Conservation (phyloP, 352 stramenopile genomes). For the Phytophthora hibernalis region DNA sequence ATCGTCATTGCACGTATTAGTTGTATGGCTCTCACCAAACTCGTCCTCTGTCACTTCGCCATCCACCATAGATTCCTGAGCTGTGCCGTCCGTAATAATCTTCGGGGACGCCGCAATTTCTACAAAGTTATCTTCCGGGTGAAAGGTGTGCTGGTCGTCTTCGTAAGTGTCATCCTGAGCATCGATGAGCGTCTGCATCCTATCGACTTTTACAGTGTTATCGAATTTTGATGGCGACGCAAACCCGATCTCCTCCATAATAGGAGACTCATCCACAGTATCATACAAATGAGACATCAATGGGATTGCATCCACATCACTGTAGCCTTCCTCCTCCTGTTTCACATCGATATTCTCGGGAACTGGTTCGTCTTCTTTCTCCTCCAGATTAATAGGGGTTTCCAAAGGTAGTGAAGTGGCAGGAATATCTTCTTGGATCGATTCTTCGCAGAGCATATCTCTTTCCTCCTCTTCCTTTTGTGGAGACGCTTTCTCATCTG, state of each 20-base stretch:
- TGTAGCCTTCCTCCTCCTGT: slow-evolving; percentile 15
- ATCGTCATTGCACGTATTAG: not conserved
- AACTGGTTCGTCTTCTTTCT: slow-evolving; percentile 33
- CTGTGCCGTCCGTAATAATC: not conserved
- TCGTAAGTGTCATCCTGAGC: slow-evolving; percentile 30
- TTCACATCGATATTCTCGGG: slow-evolving; percentile 30
- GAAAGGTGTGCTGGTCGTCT: slow-evolving; percentile 30
- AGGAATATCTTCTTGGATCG: slow-evolving; percentile 38
- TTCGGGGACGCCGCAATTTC: slow-evolving; percentile 9
- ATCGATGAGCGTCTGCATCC: not conserved
- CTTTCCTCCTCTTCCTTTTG: slow-evolving; percentile 23
- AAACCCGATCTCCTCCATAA: slow-evolving; percentile 35
- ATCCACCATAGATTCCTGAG: not conserved
- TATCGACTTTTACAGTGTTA: not conserved
- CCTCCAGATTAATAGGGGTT: not conserved
- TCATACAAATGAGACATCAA: not conserved
- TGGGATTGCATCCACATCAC: slow-evolving; percentile 1
- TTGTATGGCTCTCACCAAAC: not conserved
- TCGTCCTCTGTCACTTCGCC: not conserved
- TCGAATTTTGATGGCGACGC: slow-evolving; percentile 20
- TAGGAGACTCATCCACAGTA: slow-evolving; percentile 15
- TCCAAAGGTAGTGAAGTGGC: not conserved
- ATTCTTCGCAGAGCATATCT: slow-evolving; percentile 34
- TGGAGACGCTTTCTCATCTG: slow-evolving; percentile 20
- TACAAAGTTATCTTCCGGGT: slow-evolving; percentile 25